Evolutionary conservation across 441 rosid species (phyloP).

Genomic region (Euphorbia schlechtendalii): DNA sequence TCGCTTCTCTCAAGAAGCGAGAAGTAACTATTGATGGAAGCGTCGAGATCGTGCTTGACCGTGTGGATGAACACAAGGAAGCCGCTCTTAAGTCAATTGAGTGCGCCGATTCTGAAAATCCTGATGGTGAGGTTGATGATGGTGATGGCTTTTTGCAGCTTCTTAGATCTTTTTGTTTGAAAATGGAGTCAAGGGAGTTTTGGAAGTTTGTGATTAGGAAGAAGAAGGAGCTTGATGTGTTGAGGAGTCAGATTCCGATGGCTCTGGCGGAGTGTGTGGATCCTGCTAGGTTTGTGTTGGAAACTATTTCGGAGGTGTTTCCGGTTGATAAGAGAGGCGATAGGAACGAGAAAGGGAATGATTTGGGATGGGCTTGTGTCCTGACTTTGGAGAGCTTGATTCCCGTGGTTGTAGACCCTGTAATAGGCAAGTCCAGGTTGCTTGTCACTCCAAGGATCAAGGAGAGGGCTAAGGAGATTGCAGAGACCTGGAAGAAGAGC

Average conservation of each 20-base stretch:
- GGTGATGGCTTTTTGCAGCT: constrained; percentile 53
- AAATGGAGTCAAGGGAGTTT: constrained; percentile 68
- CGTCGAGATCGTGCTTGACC: constrained; percentile 64
- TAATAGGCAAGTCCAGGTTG: constrained; percentile 66
- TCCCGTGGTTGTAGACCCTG: constrained; percentile 84
- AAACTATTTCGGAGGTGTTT: constrained; percentile 86
- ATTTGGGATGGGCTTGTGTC: constrained; percentile 96
- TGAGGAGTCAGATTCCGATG: constrained; percentile 59
- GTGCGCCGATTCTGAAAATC: constrained; percentile 29
- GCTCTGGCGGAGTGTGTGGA: constrained; percentile 75
- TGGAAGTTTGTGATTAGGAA: constrained; percentile 68
- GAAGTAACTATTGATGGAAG: constrained; percentile 82
- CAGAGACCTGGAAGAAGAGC: constrained; percentile 88
- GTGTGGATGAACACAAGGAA: constrained; percentile 45
- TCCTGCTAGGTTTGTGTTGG: constrained; percentile 81
- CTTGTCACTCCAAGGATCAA: constrained; percentile 67
- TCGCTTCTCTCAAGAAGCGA: constrained; percentile 64
- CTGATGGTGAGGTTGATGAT: constrained; percentile 75
- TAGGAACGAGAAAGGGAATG: constrained; percentile 40
- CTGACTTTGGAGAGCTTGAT: constrained; percentile 76
- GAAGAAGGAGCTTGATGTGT: constrained; percentile 72
- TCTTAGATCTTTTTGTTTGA: constrained; percentile 50
- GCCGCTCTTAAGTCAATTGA: constrained; percentile 43
- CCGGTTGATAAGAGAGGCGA: constrained; percentile 71
- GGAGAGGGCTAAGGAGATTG: constrained; percentile 69